A percentile compares a stretch with the other conserved stretches of the same genome.
phyloP scores from a whole-genome alignment of 2,329 filamentous ascomycete genomes.

The Salinomyces thailandicus region DNA sequence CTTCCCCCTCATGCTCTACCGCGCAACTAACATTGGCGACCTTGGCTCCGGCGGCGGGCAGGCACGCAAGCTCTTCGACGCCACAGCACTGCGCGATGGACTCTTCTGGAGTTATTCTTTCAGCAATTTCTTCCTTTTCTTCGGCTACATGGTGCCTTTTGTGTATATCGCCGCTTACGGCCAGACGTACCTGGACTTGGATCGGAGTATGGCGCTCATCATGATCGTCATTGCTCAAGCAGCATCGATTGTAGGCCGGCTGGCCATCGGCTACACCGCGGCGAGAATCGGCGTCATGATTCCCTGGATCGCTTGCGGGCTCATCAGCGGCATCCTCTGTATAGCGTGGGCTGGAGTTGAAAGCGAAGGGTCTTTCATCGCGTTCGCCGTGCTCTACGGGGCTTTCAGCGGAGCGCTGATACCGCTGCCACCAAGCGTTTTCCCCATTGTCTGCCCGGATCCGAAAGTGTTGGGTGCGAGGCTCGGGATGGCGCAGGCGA shows the following conservation, averaged over 20 bases:
- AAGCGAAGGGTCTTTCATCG: constrained; percentile 28
- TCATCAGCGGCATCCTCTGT: constrained; percentile 37
- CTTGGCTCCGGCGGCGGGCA: constrained; percentile 16
- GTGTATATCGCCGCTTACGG: constrained; percentile 34
- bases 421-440: constrained; percentile 34
- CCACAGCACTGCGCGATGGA: constrained; percentile 29
- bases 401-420: constrained; percentile 37
- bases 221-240: constrained; percentile 50
- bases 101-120: constrained; percentile 30
- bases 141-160: constrained; percentile 29
- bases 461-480: constrained; percentile 36
- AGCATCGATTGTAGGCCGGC: constrained; percentile 43
- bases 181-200: constrained; percentile 28
- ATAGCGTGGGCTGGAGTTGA: constrained; percentile 48
- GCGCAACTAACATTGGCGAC: constrained; percentile 22
- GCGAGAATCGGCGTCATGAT: constrained; percentile 43
- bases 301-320: constrained; percentile 40
- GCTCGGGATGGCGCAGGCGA: constrained; percentile 38
- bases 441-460: constrained; percentile 37
- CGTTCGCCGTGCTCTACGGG: constrained; percentile 35
- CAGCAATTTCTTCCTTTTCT: constrained; percentile 24
- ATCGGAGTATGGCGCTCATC: constrained; percentile 40
- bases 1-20: constrained; percentile 27
- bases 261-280: constrained; percentile 42
- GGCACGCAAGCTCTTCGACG: constrained; percentile 28